These are phyloP conservation scores for Hanseniaspora meyeri DNA, from an alignment of 805 yeast genomes.

Conservation along the genomic window DNA sequence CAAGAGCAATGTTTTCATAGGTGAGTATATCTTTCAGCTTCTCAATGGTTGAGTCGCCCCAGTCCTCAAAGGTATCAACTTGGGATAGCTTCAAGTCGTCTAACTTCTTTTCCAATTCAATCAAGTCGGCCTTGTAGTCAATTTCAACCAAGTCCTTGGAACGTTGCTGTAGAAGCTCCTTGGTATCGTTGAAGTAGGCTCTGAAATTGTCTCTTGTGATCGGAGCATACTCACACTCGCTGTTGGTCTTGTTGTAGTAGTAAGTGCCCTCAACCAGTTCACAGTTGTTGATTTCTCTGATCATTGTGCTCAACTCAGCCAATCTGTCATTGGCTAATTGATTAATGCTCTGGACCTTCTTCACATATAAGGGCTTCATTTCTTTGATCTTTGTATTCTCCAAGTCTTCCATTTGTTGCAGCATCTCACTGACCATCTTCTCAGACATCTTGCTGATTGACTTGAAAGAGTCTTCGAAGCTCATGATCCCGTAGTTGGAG, in stretches of 20 bases:
- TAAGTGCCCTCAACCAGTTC: background rate
- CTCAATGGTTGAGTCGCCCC: slow-evolving; percentile 52
- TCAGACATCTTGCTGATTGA: background rate
- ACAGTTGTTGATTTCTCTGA: slow-evolving; percentile 5
- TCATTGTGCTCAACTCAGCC: slow-evolving; percentile 6
- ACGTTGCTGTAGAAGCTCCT: background rate
- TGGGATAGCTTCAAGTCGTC: slow-evolving; percentile 33
- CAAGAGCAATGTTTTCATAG: slow-evolving; percentile 19
- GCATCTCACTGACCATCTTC: background rate
- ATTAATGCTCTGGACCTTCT: slow-evolving; percentile 3
- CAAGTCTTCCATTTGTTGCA: background rate
- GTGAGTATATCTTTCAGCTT: slow-evolving; percentile 55
- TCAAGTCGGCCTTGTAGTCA: slow-evolving; percentile 25
- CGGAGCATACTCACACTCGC: slow-evolving; percentile 10
- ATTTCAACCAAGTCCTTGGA: slow-evolving; percentile 24
- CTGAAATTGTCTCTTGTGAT: slow-evolving; percentile 11
- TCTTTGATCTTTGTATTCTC: background rate
- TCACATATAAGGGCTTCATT: slow-evolving; percentile 1
- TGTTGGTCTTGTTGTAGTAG: background rate
- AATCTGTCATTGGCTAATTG: slow-evolving; percentile 10
- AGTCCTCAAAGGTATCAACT: slow-evolving; percentile 60
- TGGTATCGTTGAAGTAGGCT: slow-evolving; percentile 2
- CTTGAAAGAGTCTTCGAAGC: background rate
- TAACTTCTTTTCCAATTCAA: slow-evolving; percentile 28
- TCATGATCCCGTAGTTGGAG: background rate